Base-by-base conservation (phyloP, 2,329 filamentous ascomycete genomes). In the Penicillium hesseltinei region DNA sequence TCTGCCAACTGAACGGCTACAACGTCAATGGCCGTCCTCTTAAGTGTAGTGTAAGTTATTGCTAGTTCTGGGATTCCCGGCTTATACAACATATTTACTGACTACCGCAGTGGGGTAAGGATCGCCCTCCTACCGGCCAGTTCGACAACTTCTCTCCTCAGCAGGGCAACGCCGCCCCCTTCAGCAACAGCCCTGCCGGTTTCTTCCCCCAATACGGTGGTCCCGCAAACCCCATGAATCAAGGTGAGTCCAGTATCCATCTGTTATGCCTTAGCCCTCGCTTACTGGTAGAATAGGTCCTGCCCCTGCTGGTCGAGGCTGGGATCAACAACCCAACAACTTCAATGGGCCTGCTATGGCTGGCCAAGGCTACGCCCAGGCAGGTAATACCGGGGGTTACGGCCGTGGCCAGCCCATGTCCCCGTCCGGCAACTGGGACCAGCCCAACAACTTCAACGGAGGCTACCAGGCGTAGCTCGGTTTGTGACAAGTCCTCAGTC, bases 1-100 rank as follows among this genome's bases (percentile, higher is more conserved):
- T 99, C 71, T 99, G 94, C 78, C 92, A 97, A 74, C 84, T 99
- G 71, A 97, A 93, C 69, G 93, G 93, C 33, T 99, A 97, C 80
- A 95, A 97, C 66, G 93, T 99, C 69, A 97, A 99, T 70, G 94
- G 94, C 51, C 88, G 94, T 65, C 94, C 94, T 52, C 79, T 99
- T 67, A 99, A 99, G 84, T 99, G 94, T 84, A 97, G 93, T 77
- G 93, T 97, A 89, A 80, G 93, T 88, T 59, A 44, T 35, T 51
- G 35, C n/a, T 29, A 39, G 51, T 21, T 42, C 48, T 48, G 38
- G 9, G 43, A 44, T 17, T 53, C 58, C 25, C 58, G 65, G 60
- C 69, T 79, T 69, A 23, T 25, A n/a, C n/a, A n/a, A n/a, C n/a
- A n/a, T n/a, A 4, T 51, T 62, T 47, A 58, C 66, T 69, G 56